phyloP scores from a whole-genome alignment of 106 monocot genomes.

The Allium sativum region DNA sequence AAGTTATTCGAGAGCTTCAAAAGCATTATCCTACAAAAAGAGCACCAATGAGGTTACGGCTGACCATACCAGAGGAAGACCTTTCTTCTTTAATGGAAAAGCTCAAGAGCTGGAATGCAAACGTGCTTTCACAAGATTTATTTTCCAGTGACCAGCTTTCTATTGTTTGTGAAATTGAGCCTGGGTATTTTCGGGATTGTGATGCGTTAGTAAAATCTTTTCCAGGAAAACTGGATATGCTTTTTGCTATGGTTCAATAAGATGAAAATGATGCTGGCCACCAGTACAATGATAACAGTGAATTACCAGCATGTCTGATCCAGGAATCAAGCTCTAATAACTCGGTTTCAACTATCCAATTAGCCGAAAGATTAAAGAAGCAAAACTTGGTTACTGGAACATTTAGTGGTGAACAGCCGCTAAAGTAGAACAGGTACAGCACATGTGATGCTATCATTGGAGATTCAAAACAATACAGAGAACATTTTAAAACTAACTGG shows the following conservation, averaged over 20 bases:
- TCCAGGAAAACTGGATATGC: constrained; percentile 87
- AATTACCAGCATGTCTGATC: constrained; percentile 16
- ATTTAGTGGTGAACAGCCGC: constrained; percentile 18
- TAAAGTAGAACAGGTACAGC: constrained; percentile 62
- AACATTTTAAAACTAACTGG: constrained; percentile 84
- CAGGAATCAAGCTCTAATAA: constrained; percentile 26
- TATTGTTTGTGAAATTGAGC: constrained; percentile 82
- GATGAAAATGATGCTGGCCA: constrained; percentile 54
- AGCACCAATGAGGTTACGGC: constrained; percentile 70
- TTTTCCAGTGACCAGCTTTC: constrained; percentile 40
- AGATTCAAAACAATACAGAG: constrained; percentile 78
- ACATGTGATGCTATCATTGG: constrained; percentile 73
- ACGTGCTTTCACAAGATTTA: constrained; percentile 48
- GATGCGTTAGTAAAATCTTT: constrained; percentile 52
- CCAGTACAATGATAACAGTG: constrained; percentile 38
- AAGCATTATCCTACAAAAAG: constrained; percentile 88
- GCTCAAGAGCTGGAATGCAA: constrained; percentile 54
- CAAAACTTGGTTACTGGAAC: constrained; percentile 28
- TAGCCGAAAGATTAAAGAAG: constrained; percentile 33
- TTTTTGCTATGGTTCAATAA: constrained; percentile 50
- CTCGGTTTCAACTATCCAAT: constrained; percentile 15
- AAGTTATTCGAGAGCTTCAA: constrained; percentile 78
- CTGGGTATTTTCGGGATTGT: constrained; percentile 71
- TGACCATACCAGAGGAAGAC: constrained; percentile 45
- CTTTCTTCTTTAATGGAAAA: constrained; percentile 53